Evolutionary conservation across 768 basidiomycete genomes (phyloP).

Genomic region (Tulasnella sp.): DNA sequence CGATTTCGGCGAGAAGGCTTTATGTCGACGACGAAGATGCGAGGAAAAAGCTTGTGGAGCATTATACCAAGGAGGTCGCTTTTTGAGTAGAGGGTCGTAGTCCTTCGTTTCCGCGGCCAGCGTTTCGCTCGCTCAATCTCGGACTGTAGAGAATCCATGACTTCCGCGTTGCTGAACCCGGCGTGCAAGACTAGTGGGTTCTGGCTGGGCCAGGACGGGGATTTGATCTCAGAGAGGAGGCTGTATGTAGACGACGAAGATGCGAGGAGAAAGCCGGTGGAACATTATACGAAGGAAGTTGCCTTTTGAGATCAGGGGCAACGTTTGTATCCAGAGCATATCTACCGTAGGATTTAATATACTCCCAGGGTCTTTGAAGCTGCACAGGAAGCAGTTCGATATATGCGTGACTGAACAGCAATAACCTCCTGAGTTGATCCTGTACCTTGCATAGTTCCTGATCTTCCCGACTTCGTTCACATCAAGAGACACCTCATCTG

Average conservation of each 20-base stretch:
- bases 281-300: constrained; percentile 2
- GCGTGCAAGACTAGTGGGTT: constrained; percentile 26
- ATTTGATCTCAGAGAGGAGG: not conserved
- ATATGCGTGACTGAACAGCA: too few species aligned
- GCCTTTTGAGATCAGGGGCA: not conserved
- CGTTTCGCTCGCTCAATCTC: too few species aligned
- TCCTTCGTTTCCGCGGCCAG: too few species aligned
- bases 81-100: not conserved
- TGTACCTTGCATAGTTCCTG: too few species aligned
- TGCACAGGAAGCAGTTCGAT: too few species aligned
- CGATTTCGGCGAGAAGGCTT: not conserved
- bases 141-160: constrained; percentile 30
- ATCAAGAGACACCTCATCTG: too few species aligned
- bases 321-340: too few species aligned
- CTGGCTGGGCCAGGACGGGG: constrained; percentile 30
- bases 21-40: not conserved
- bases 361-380: not conserved
- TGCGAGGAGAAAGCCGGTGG: not conserved
- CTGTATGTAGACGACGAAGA: not conserved
- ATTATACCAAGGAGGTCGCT: constrained; percentile 9
- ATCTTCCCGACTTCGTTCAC: too few species aligned
- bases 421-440: too few species aligned
- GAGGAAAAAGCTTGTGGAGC: constrained; percentile 3
- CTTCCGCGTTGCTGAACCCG: not conserved
- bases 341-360: not conserved